A percentile compares a stretch with the other conserved stretches of the same genome.
Conservation (phyloP, 2,329 filamentous ascomycete species). For the Alternaria sp. region DNA sequence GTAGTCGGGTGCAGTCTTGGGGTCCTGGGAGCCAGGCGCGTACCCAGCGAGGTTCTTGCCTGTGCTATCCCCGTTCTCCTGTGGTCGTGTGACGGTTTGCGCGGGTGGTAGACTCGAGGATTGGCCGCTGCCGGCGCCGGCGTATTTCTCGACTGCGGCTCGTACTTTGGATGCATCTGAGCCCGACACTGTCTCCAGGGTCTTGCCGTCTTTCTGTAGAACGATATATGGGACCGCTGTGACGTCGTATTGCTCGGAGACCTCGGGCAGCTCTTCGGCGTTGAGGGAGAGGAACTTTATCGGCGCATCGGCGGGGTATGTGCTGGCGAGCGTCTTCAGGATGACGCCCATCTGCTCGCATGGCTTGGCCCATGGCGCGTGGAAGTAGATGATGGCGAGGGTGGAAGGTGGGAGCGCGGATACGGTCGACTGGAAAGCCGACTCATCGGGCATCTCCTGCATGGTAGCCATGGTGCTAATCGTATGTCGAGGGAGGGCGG, state of each 20-base stretch:
- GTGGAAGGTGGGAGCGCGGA: conserved; percentile 71
- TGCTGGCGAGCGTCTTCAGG: conserved; percentile 81
- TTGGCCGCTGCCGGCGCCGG: conserved; percentile 56
- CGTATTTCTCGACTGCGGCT: conserved; percentile 82
- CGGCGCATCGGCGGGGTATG: conserved; percentile 75
- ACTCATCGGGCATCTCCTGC: conserved; percentile 75
- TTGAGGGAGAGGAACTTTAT: conserved; percentile 90
- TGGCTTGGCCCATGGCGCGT: conserved; percentile 94
- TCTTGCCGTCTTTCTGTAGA: conserved; percentile 74
- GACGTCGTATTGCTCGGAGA: conserved; percentile 92
- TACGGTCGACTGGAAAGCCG: conserved; percentile 74
- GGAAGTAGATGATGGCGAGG: conserved; percentile 88
- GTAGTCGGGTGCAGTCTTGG: conserved; percentile 56
- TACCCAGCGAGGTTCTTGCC: conserved; percentile 53
- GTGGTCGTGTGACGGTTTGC: conserved; percentile 54
- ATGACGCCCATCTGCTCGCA: conserved; percentile 94
- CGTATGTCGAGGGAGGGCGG: neutral
- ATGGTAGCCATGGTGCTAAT: conserved; percentile 59
- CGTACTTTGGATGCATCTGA: conserved; percentile 88
- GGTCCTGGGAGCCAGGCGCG: conserved; percentile 51
- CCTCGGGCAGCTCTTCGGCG: conserved; percentile 90
- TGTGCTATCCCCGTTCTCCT: conserved; percentile 43
- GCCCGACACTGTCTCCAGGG: conserved; percentile 85
- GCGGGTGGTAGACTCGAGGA: conserved; percentile 49
- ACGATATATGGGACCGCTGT: conserved; percentile 93